These are phyloP conservation scores for Colletotrichum tanaceti DNA, from an alignment of 2,329 filamentous ascomycete genomes.

Conservation along the genomic window DNA sequence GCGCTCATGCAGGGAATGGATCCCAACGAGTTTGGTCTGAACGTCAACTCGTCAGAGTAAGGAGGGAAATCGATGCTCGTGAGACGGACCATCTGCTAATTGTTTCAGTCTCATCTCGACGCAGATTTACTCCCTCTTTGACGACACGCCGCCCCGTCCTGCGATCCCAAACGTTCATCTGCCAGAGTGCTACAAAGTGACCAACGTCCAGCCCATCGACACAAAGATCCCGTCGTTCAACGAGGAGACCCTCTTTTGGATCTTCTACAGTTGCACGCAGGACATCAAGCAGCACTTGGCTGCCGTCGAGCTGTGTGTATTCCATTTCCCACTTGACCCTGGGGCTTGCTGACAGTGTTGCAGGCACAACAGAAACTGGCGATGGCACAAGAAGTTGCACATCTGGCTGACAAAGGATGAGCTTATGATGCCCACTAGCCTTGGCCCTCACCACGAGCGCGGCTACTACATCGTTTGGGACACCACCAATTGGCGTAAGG, in stretches of 20 bases:
- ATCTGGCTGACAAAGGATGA: conserved; percentile 77
- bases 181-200: conserved; percentile 75
- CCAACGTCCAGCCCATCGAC: conserved; percentile 73
- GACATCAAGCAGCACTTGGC: conserved; percentile 73
- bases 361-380: conserved; percentile 73
- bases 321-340: not conserved
- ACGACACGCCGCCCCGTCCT: conserved; percentile 68
- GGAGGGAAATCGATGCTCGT: conserved; percentile 52
- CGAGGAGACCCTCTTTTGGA: conserved; percentile 76
- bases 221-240: conserved; percentile 75
- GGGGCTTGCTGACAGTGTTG: not conserved
- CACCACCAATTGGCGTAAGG: conserved; percentile 70
- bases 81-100: conserved; percentile 40
- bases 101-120: conserved; percentile 63
- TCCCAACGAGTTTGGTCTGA: conserved; percentile 66
- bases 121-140: conserved; percentile 71
- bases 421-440: conserved; percentile 69
- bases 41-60: conserved; percentile 69
- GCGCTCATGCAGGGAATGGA: conserved; percentile 71
- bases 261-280: conserved; percentile 74
- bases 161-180: conserved; percentile 67
- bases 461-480: conserved; percentile 77
- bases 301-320: conserved; percentile 69
- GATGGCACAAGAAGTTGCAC: conserved; percentile 75
- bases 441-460: conserved; percentile 70